Evolutionary conservation across 345 rosid genomes (phyloP), one percentile per base, ranked within the genome.

Genomic region (Garcia nutans): DNA sequence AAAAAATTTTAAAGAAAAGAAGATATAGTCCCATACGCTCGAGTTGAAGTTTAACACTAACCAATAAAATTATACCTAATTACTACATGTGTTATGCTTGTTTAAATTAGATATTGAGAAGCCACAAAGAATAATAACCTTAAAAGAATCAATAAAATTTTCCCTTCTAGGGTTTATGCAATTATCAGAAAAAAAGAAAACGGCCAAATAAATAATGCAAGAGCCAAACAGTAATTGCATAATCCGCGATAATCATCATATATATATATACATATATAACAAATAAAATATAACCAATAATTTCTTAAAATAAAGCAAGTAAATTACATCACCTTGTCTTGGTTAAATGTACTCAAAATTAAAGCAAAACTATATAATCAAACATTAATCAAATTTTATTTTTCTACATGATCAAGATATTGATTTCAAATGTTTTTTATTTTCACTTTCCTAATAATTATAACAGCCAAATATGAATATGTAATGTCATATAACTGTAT

Each of bases 281-380:
- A 28, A 28, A 28, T 28, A 28, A 28, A 28, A 47, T 47, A 9
- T 47, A 47, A 47, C 15, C 58, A 68, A 56, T 65, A 64, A 37
- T 68, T 68, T 72, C 77, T 75, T 78, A n/a, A 82, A 78, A 62
- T 50, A 71, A 71, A 52, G 73, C 64, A 68, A 65, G 72, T 62
- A 61, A 41, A 8, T 8, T 8, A 11, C 13, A 69, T 47, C 50
- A 47, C 50, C 10, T 47, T 3, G 10, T 56, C 22, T 77, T 49
- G 62, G 62, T 24, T 57, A 28, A 57, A 17, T 41, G 54, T 64
- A 73, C 70, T 76, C 81, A 70, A 78, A 54, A 61, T 2, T 56
- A 76, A 78, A 82, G 84, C 73, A 71, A 2, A 62, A 31, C 19
- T 5, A 26, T 63, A 54, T 37, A 26, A 64, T 50, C 54, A 65